These are phyloP conservation scores for Mortierella antarctica DNA, from an alignment of 192 early-diverging fungal species.

Conservation along the genomic window DNA sequence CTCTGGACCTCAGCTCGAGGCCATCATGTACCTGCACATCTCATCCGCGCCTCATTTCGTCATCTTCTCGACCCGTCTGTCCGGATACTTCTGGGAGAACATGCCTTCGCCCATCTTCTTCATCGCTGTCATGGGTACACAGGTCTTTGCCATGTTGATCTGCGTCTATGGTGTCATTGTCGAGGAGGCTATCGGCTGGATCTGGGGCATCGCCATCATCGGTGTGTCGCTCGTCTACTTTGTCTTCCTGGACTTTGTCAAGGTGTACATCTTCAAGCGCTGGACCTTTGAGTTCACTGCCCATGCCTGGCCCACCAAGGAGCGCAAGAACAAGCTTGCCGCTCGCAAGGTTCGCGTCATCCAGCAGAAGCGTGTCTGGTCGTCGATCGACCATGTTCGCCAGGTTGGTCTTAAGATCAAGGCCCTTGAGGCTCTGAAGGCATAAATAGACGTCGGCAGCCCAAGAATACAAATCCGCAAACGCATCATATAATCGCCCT, in stretches of 20 bases:
- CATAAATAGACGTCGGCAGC: background rate
- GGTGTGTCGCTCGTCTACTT: conserved; percentile 84
- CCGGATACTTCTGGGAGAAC: conserved; percentile 90
- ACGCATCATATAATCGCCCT: no score
- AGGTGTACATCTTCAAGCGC: conserved; percentile 83
- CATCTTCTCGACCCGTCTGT: conserved; percentile 92
- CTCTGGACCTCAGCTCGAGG: conserved; percentile 71
- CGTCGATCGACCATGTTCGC: conserved; percentile 56
- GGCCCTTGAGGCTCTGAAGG: conserved; percentile 46
- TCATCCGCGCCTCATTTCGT: conserved; percentile 93
- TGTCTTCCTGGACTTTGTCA: conserved; percentile 89
- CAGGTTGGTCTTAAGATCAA: conserved; percentile 51
- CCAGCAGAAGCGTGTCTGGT: conserved; percentile 59
- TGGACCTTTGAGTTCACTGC: conserved; percentile 96
- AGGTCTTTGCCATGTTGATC: conserved; percentile 90
- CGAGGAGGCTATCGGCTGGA: conserved; percentile 71
- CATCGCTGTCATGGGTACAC: conserved; percentile 85
- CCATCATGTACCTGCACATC: conserved; percentile 95
- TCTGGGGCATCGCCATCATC: conserved; percentile 79
- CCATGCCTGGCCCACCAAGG: conserved; percentile 78
- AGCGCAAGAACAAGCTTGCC: conserved; percentile 70
- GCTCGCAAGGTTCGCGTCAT: conserved; percentile 60
- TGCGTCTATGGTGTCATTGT: conserved; percentile 78
- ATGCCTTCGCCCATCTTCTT: conserved; percentile 84
- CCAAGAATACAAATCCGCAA: no score